Evolutionary conservation across 768 basidiomycete genomes (phyloP).

Genomic region (Tulasnella calospora): DNA sequence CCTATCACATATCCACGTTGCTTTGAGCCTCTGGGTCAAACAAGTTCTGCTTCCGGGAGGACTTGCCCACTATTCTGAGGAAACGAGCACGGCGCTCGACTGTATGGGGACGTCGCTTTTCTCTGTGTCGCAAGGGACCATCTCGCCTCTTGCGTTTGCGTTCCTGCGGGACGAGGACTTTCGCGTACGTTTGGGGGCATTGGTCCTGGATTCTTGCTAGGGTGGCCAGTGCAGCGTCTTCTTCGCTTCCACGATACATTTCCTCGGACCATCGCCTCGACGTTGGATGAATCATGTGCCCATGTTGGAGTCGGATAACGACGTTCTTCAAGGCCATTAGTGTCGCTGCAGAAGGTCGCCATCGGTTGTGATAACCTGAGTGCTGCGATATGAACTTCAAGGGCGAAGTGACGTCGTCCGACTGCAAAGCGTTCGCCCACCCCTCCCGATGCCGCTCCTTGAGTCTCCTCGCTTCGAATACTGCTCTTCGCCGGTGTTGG

Average conservation of each 20-base stretch:
- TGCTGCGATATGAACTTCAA: neutral
- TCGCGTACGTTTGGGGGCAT: constrained; percentile 40
- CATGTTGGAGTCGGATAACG: constrained; percentile 3
- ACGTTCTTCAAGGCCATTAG: constrained; percentile 10
- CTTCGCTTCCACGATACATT: constrained; percentile 31
- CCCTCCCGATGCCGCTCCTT: neutral
- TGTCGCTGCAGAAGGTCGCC: constrained; percentile 13
- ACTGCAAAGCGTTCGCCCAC: neutral
- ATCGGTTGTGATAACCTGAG: constrained; percentile 10
- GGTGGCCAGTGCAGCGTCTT: constrained; percentile 40
- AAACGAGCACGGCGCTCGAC: neutral
- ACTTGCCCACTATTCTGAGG: neutral
- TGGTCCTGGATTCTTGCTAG: constrained; percentile 46
- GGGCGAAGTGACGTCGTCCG: neutral
- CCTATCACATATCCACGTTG: neutral
- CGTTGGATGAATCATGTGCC: neutral
- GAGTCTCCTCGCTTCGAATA: neutral
- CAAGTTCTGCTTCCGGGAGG: neutral
- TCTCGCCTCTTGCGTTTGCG: neutral
- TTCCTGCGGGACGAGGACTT: neutral
- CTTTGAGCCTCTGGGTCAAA: neutral
- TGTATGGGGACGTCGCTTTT: neutral
- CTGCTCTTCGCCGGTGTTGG: neutral
- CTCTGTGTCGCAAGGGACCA: neutral
- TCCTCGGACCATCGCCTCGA: neutral